A percentile compares a stretch with the other conserved stretches of the same genome.
Conservation (phyloP, 306 rosid species). For the Abrus precatorius region DNA sequence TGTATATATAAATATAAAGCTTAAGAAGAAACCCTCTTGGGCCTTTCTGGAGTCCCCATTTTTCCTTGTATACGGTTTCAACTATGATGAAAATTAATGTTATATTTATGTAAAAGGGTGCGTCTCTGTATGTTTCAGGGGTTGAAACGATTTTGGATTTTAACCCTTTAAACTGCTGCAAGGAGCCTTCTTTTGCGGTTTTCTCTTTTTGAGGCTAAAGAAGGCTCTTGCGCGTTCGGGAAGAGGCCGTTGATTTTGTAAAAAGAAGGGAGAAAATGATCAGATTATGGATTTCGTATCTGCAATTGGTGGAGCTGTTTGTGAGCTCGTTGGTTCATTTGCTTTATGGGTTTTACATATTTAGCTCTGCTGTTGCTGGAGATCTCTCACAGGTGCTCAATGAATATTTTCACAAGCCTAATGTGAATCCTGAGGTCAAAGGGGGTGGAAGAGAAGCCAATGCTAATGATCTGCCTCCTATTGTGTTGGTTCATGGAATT, state of each 20-base stretch:
- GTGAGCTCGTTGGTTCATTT: constrained; percentile 78
- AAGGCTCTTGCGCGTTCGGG: constrained; percentile 42
- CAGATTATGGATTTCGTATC: constrained; percentile 63
- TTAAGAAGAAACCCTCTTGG: background rate
- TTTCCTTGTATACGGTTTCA: background rate
- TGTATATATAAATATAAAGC: background rate
- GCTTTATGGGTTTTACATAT: constrained; percentile 87
- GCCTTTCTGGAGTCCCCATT: background rate
- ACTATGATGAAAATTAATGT: background rate
- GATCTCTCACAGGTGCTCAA: constrained; percentile 72
- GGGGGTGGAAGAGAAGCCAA: constrained; percentile 27
- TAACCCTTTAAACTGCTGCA: constrained; percentile 37
- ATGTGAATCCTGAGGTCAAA: constrained; percentile 42
- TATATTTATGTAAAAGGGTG: background rate
- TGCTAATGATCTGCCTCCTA: constrained; percentile 71
- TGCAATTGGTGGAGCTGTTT: constrained; percentile 75
- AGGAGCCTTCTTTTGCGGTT: constrained; percentile 55
- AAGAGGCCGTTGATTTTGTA: background rate
- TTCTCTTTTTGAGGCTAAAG: constrained; percentile 29
- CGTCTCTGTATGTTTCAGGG: constrained; percentile 30
- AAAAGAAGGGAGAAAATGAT: constrained; percentile 55
- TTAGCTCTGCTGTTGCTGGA: constrained; percentile 90
- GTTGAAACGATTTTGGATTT: constrained; percentile 42
- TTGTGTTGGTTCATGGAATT: constrained; percentile 93
- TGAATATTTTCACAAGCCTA: constrained; percentile 57